phyloP scores from a whole-genome alignment of 495 filamentous ascomycete genomes.

The Margaritispora aquatica region DNA sequence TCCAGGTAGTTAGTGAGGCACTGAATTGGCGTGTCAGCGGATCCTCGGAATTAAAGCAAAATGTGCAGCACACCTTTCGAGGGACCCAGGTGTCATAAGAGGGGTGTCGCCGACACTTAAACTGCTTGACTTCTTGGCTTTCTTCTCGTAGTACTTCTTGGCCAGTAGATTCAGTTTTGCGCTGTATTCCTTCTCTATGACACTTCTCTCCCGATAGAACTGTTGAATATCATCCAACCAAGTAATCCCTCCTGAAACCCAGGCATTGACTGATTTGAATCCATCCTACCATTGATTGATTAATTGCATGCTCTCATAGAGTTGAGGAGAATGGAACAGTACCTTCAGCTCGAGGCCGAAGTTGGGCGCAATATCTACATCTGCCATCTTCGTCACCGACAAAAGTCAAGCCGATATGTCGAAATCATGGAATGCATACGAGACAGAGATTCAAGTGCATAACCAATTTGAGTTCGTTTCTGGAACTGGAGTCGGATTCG shows the following conservation, averaged over 20 bases:
- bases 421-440: constrained; percentile 14
- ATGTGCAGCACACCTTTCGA: constrained; percentile 60
- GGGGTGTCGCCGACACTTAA: constrained; percentile 94
- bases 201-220: constrained; percentile 92
- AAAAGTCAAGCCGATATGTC: neutral
- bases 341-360: constrained; percentile 94
- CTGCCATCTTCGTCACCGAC: constrained; percentile 54
- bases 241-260: constrained; percentile 81
- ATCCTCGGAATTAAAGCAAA: neutral
- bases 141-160: constrained; percentile 96
- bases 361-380: constrained; percentile 64
- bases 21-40: constrained; percentile 29
- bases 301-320: constrained; percentile 2
- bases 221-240: constrained; percentile 97
- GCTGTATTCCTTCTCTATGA: constrained; percentile 94
- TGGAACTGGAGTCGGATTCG: neutral
- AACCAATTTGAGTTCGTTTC: neutral
- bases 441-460: constrained; percentile 7
- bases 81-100: constrained; percentile 85
- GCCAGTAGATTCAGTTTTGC: constrained; percentile 78
- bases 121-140: constrained; percentile 79
- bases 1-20: constrained; percentile 95
- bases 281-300: constrained; percentile 51
- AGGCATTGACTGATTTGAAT: constrained; percentile 89
- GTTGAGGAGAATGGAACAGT: constrained; percentile 19